Percentiles rank a stretch among this genome's conserved stretches.
These are phyloP conservation scores for Leccinum uliginosum DNA, from an alignment of 768 basidiomycete genomes.

Conservation along the genomic window DNA sequence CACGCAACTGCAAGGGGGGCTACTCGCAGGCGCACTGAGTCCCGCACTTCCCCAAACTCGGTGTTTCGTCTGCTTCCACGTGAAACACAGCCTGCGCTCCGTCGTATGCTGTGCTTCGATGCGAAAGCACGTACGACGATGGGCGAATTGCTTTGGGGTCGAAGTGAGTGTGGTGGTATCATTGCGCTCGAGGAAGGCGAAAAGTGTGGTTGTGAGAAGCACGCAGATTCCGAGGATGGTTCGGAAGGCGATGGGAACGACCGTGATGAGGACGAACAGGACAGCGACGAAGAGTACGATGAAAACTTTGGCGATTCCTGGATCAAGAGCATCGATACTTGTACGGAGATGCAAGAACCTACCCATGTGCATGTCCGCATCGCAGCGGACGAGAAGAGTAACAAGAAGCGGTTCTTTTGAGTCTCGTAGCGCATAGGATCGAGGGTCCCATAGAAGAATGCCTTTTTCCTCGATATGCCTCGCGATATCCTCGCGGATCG, in stretches of 20 bases:
- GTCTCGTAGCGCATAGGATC: not conserved
- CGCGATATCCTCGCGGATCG: slow-evolving; percentile 12
- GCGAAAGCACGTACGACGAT: slow-evolving; percentile 87
- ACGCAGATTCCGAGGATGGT: slow-evolving; percentile 23
- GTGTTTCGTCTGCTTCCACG: slow-evolving; percentile 95
- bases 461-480: slow-evolving; percentile 6
- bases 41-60: slow-evolving; percentile 53
- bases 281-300: slow-evolving; percentile 40
- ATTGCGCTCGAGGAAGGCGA: slow-evolving; percentile 40
- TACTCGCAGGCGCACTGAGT: slow-evolving; percentile 20
- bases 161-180: slow-evolving; percentile 67
- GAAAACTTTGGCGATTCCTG: slow-evolving; percentile 86
- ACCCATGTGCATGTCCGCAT: slow-evolving; percentile 74
- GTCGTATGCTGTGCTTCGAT: slow-evolving; percentile 92
- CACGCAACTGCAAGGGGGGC: slow-evolving; percentile 41
- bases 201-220: slow-evolving; percentile 62
- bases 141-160: slow-evolving; percentile 83
- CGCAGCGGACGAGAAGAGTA: slow-evolving; percentile 64
- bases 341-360: slow-evolving; percentile 48
- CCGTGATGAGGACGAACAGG: slow-evolving; percentile 15
- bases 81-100: slow-evolving; percentile 83
- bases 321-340: slow-evolving; percentile 70
- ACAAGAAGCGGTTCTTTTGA: slow-evolving; percentile 73
- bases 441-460: not conserved
- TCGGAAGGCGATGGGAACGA: slow-evolving; percentile 41